phyloP scores from a whole-genome alignment of 345 rosid genomes.

The Diplotaxis tenuifolia region DNA sequence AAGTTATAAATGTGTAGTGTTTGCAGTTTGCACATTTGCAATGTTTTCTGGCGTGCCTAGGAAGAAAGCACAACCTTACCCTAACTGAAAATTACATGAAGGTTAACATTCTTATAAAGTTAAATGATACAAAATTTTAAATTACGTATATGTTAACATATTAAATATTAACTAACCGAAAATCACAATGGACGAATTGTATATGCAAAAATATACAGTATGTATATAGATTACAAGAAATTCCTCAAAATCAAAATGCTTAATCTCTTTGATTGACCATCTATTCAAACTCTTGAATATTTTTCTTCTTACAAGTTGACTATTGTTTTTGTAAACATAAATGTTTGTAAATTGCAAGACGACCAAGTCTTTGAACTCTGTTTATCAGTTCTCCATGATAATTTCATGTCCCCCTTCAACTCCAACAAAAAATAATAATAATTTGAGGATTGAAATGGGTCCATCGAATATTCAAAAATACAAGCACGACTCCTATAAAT shows the following conservation, averaged over 20 bases:
- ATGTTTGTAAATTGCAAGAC: neutral
- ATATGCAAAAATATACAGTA: neutral
- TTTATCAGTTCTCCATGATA: neutral
- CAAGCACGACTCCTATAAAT: slow-evolving; percentile 24
- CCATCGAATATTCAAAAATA: slow-evolving; percentile 24
- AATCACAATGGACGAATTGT: neutral
- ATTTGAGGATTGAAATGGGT: slow-evolving; percentile 3
- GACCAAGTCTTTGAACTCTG: neutral
- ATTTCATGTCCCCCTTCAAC: neutral
- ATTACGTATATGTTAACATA: too few species aligned
- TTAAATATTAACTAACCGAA: neutral
- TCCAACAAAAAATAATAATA: neutral
- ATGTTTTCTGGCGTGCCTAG: neutral
- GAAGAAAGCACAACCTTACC: neutral
- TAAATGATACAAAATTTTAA: neutral
- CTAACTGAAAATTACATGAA: neutral
- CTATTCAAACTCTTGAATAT: neutral
- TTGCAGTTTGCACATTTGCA: neutral
- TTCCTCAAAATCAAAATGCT: neutral
- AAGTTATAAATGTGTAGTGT: neutral
- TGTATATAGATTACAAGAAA: neutral
- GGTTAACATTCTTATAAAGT: neutral
- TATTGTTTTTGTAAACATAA: neutral
- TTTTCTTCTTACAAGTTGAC: neutral
- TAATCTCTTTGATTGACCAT: neutral